A percentile compares a stretch with the other conserved stretches of the same genome.
Conservation (phyloP, 2,329 filamentous ascomycete genomes). For the Aureobasidium pullulans region DNA sequence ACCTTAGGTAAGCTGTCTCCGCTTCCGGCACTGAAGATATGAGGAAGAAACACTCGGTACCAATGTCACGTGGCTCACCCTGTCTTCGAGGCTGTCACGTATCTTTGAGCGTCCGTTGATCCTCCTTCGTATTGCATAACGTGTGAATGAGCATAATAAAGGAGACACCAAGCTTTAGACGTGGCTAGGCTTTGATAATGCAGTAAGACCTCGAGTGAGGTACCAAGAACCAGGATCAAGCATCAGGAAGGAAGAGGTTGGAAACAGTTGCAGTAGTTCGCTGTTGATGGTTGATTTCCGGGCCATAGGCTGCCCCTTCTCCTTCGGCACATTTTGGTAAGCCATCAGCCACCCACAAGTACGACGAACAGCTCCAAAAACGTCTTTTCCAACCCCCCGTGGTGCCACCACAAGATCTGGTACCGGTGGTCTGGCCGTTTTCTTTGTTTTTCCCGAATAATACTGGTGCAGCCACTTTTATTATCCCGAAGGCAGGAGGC, state of each 20-base stretch:
- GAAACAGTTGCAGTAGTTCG: neutral
- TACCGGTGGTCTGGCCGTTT: neutral
- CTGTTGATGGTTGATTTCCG: neutral
- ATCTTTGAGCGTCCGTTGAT: no score
- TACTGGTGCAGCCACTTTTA: neutral
- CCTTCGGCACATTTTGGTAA: constrained; percentile 5
- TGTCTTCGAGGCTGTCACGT: neutral
- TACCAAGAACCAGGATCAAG: constrained; percentile 1
- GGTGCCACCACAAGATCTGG: neutral
- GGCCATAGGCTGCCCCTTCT: neutral
- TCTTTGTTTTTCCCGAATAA: neutral
- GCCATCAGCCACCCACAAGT: constrained; percentile 2
- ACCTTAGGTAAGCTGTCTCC: neutral
- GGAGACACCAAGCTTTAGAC: neutral
- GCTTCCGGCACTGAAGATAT: neutral
- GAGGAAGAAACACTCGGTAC: no score
- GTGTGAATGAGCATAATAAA: neutral
- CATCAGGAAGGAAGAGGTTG: no score
- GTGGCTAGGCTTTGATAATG: neutral
- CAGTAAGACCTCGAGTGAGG: neutral
- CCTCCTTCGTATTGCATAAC: no score
- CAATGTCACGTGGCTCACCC: neutral
- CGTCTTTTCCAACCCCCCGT: neutral
- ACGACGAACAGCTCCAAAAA: neutral
- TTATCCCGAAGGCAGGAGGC: neutral